These are phyloP conservation scores for Rhizopogon roseolus DNA, from an alignment of 768 basidiomycete species.

Conservation along the genomic window DNA sequence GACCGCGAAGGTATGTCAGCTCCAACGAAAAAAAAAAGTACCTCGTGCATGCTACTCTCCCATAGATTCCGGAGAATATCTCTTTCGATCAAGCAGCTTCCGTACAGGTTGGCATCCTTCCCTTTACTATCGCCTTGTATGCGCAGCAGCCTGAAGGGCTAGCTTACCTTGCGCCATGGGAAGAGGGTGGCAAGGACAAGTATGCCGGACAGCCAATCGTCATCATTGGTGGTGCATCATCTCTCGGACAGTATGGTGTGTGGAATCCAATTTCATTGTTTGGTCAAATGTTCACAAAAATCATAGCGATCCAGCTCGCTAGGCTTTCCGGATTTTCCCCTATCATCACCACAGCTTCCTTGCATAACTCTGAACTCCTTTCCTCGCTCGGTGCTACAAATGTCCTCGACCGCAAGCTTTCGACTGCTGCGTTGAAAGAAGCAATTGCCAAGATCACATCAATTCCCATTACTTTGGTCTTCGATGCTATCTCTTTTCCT, in stretches of 20 bases:
- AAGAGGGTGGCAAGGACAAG: constrained; percentile 24
- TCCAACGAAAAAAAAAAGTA: neutral
- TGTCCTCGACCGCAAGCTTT: constrained; percentile 27
- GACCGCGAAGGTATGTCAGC: constrained; percentile 8
- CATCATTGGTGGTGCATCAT: constrained; percentile 32
- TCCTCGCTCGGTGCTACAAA: constrained; percentile 33
- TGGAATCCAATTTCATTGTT: constrained; percentile 27
- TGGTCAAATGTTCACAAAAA: constrained; percentile 31
- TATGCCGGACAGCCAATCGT: constrained; percentile 28
- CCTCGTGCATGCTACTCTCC: neutral
- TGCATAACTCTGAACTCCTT: constrained; percentile 26
- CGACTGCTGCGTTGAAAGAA: constrained; percentile 8
- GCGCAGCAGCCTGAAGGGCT: constrained; percentile 19
- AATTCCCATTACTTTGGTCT: constrained; percentile 8
- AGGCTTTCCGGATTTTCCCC: constrained; percentile 30
- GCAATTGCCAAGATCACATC: constrained; percentile 11
- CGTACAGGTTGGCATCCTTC: constrained; percentile 27
- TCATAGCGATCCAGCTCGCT: constrained; percentile 32
- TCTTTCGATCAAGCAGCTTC: constrained; percentile 36
- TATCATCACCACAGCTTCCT: constrained; percentile 37
- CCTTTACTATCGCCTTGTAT: constrained; percentile 30
- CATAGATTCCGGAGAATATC: constrained; percentile 31
- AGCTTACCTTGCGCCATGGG: constrained; percentile 29
- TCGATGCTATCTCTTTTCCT: constrained; percentile 21
- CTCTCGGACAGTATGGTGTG: constrained; percentile 34